Evolutionary conservation across 164 flowering plant genomes (phyloP), one percentile per base, ranked within the genome.

Genomic region (Macadamia tetraphylla): DNA sequence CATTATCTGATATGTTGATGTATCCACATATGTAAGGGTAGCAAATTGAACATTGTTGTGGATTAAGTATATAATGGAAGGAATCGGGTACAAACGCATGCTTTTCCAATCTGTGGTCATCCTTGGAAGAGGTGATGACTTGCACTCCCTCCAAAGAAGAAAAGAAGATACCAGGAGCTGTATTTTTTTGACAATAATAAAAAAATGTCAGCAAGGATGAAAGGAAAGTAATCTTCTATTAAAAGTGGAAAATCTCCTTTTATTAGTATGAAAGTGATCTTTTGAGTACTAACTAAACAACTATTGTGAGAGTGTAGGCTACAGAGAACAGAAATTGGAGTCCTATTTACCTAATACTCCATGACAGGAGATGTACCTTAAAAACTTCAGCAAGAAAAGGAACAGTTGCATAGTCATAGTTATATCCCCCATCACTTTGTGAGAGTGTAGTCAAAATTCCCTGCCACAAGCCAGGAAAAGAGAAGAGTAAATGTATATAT

Each of bases 1-100:
- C 98, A 94, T 90, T 63, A 92, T 94, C 78, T 94, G 98, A 80
- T 94, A 91, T 3, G 97, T 92, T 70, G 98, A 94, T 51, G 98
- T 88, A 77, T 94, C 98, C 73, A 91, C 92, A 77, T 86, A 94
- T 29, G 87, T 90, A 62, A 91, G 81, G 32, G 98, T 94, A 65
- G 97, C 98, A 77, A 94, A 94, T 66, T 94, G 98, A 64, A 94
- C 92, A 80, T 94, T 94, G 76, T 94, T 94, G 78, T 94, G 98
- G 60, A 92, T 74, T 14, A 94, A 81, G 75, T 94, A 94, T 75
- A 94, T 92, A 71, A 94, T 69, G 7, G 97, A 92, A 60, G 98
- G 97, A 70, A 94, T 86, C 6, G 94, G 93, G 74, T 79, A 94
- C 55, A 92, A 75, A 6, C 95, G 83, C 64, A 92, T 81, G 52